Evolutionary conservation across 1,284 basidiomycete species (phyloP).

Genomic region (Retiboletus flavoniger): DNA sequence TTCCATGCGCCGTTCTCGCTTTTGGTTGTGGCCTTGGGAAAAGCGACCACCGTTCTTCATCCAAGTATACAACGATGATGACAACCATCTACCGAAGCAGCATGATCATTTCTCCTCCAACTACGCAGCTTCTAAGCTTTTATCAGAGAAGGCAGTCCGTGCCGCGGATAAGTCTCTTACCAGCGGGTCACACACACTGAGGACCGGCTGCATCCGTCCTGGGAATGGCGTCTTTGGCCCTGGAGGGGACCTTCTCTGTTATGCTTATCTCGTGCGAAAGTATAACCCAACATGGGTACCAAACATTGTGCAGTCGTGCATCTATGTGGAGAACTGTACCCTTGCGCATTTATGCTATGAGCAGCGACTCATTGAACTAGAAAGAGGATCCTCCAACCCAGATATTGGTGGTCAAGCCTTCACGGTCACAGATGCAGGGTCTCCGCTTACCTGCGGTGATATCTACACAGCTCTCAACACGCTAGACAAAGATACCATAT

Average conservation of each 20-base stretch:
- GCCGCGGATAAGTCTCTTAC: slow-evolving; percentile 47
- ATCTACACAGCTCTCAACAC: slow-evolving; percentile 49
- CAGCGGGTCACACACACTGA: slow-evolving; percentile 38
- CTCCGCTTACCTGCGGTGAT: slow-evolving; percentile 60
- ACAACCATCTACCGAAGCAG: slow-evolving; percentile 42
- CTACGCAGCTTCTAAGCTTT: slow-evolving; percentile 60
- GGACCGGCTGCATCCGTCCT: slow-evolving; percentile 70
- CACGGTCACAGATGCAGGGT: slow-evolving; percentile 60
- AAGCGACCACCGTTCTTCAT: slow-evolving; percentile 51
- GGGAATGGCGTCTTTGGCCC: slow-evolving; percentile 75
- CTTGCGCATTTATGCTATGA: slow-evolving; percentile 71
- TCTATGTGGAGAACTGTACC: slow-evolving; percentile 72
- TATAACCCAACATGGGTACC: slow-evolving; percentile 62
- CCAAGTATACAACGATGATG: slow-evolving; percentile 60
- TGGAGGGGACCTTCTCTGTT: slow-evolving; percentile 66
- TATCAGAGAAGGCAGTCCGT: slow-evolving; percentile 57
- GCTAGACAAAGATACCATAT: slow-evolving; percentile 51
- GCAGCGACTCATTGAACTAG: slow-evolving; percentile 53
- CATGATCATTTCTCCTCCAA: slow-evolving; percentile 69
- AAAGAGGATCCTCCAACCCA: slow-evolving; percentile 43
- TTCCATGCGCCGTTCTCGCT: slow-evolving; percentile 50
- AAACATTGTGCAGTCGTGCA: slow-evolving; percentile 58
- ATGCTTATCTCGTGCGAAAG: slow-evolving; percentile 56
- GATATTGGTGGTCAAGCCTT: slow-evolving; percentile 73
- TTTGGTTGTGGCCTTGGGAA: slow-evolving; percentile 73